A percentile compares a stretch with the other conserved stretches of the same genome.
phyloP scores from a whole-genome alignment of 768 basidiomycete genomes.

The Punctularia strigosozonata region DNA sequence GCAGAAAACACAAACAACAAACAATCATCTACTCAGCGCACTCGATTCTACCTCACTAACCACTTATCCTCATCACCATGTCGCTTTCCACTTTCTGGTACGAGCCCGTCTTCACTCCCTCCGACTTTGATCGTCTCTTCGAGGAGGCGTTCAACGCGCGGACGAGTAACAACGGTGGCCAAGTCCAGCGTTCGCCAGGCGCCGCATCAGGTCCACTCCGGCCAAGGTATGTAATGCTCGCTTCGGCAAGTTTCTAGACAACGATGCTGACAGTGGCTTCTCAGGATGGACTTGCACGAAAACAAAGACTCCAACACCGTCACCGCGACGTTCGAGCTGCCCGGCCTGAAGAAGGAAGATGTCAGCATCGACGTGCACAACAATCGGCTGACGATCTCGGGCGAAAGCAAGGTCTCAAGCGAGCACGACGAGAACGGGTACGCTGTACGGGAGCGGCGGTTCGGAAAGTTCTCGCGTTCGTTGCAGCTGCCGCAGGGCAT shows the following conservation, averaged over 20 bases:
- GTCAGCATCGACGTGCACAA: constrained; percentile 40
- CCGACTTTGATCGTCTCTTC: constrained; percentile 31
- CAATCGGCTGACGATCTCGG: constrained; percentile 38
- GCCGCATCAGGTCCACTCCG: constrained; percentile 3
- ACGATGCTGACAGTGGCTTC: background rate
- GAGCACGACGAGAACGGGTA: constrained; percentile 24
- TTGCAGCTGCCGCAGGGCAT: constrained; percentile 11
- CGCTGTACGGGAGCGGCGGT: constrained; percentile 20
- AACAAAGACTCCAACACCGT: constrained; percentile 32
- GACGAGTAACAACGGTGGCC: background rate
- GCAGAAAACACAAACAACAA: background rate
- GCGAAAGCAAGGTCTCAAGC: constrained; percentile 25
- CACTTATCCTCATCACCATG: constrained; percentile 7
- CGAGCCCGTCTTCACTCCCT: constrained; percentile 25
- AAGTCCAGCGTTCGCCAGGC: background rate
- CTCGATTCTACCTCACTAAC: background rate
- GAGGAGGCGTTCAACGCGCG: constrained; percentile 23
- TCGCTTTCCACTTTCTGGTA: constrained; percentile 23
- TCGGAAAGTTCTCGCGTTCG: constrained; percentile 17
- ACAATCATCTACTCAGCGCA: background rate
- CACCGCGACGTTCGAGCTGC: constrained; percentile 46
- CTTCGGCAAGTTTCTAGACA: background rate
- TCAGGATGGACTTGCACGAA: constrained; percentile 47
- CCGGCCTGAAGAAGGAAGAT: constrained; percentile 39
- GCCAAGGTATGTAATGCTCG: constrained; percentile 8